Base-by-base conservation (phyloP, 1,139 yeast genomes). In the Eremothecium gossypii region DNA sequence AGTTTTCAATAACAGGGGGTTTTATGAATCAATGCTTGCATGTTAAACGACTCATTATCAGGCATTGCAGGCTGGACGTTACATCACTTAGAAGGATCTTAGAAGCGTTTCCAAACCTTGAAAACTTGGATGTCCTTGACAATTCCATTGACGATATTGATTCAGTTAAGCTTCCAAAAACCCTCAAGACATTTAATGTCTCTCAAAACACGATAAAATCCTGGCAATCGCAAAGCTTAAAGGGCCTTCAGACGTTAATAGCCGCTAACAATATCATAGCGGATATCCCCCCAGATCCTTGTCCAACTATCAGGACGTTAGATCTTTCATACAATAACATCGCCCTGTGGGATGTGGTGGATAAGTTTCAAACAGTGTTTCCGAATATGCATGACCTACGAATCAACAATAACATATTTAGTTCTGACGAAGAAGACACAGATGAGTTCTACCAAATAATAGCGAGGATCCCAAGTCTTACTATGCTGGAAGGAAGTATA, bases 401-500 rank as follows among this genome's bases (percentile, higher is more conserved):
- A 35, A 63, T 83, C 20, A 69, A 70, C 43, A 66, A 66, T 4
- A 81, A 81, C 49, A 80, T 84, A 0, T 33, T 82, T 1, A 68
- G 70, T 45, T 13, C 60, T 2, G 69, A 70, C 41, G 70, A 64
- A 39, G 60, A 64, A 53, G 65, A 69, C 2, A 52, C 66, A 4
- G 45, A 43, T 29, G 30, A 9, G n/a, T 45, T 49, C 31, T 50
- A 51, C 27, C 66, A 67, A 36, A 51, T 76, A 5, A 67, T 83
- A 13, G 79, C 79, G 0, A 62, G 89, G 30, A 61, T 77, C 8
- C 56, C 57, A 1, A 45, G 49, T 0, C 41, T 79, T 0, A 34
- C 42, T 2, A 64, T 64, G 20, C 58, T 86, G 12, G 78, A 86
- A 52, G 94, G 95, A 1, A 68, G 76, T 1, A 39, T 40, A 0